Evolutionary conservation across 768 basidiomycete genomes (phyloP).

Genomic region (Mycena pura): DNA sequence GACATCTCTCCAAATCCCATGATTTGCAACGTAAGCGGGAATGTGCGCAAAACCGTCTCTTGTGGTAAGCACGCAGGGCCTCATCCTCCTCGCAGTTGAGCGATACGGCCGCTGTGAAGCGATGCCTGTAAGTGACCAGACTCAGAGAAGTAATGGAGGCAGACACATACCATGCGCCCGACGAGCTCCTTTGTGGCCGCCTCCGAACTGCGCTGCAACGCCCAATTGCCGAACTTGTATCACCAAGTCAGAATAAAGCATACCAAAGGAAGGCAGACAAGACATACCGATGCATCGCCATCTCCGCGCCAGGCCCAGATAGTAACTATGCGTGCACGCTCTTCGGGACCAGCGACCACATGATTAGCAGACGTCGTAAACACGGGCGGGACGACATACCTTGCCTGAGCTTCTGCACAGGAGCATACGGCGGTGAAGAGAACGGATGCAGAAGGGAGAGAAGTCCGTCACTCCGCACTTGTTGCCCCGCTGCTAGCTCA

Average conservation of each 20-base stretch:
- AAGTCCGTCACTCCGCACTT: slow-evolving; percentile 37
- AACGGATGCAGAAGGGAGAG: slow-evolving; percentile 85
- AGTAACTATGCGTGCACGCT: slow-evolving; percentile 84
- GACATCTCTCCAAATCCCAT: too few relatives aligned
- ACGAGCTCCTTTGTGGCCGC: slow-evolving; percentile 84
- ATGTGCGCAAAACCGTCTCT: too few relatives aligned
- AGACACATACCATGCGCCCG: slow-evolving; percentile 70
- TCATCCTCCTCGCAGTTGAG: too few relatives aligned
- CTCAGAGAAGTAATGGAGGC: neutral
- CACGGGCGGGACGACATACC: neutral
- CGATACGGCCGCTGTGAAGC: slow-evolving; percentile 70
- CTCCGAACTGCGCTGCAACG: slow-evolving; percentile 86
- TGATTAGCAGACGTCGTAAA: neutral
- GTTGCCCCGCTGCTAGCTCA: neutral
- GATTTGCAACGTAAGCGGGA: too few relatives aligned
- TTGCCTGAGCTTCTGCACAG: slow-evolving; percentile 92
- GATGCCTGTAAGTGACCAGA: slow-evolving; percentile 11
- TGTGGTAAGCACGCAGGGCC: too few relatives aligned
- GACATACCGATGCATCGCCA: slow-evolving; percentile 81
- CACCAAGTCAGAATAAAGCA: too few relatives aligned
- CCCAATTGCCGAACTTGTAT: slow-evolving; percentile 89
- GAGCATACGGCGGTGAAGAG: slow-evolving; percentile 81
- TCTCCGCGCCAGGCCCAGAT: slow-evolving; percentile 86
- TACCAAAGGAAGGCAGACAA: too few relatives aligned
- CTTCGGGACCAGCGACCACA: slow-evolving; percentile 72